Evolutionary conservation across 2,329 filamentous ascomycete species (phyloP).

Genomic region (Gremmenia infestans): DNA sequence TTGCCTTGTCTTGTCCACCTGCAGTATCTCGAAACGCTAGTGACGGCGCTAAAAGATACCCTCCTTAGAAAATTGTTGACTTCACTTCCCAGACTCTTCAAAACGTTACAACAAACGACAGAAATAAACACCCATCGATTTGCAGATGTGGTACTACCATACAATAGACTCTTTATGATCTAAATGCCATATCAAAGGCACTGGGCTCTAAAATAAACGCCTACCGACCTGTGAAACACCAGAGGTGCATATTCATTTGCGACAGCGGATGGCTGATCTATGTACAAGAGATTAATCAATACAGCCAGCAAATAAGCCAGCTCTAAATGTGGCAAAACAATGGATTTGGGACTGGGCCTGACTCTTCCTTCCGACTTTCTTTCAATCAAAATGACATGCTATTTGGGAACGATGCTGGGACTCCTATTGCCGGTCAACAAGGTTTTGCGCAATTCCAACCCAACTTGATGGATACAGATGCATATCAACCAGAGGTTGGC

Average conservation of each 20-base stretch:
- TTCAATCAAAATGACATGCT: conserved; percentile 25
- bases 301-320: neutral
- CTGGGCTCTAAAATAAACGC: neutral
- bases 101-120: neutral
- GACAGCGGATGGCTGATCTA: neutral
- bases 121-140: neutral
- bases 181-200: neutral
- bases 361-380: conserved; percentile 19
- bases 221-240: neutral
- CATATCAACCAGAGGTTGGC: conserved; percentile 20
- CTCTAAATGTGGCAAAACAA: conserved; percentile 27
- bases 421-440: conserved; percentile 12
- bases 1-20: too few relatives aligned
- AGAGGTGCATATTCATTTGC: neutral
- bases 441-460: conserved; percentile 16
- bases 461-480: conserved; percentile 14
- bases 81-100: neutral
- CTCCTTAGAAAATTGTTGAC: too few relatives aligned
- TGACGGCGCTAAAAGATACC: neutral
- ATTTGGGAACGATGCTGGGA: conserved; percentile 5
- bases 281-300: too few relatives aligned
- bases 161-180: neutral
- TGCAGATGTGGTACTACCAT: neutral
- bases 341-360: conserved; percentile 24
- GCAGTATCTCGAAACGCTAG: neutral